Percentiles rank a stretch among this genome's conserved stretches.
Evolutionary conservation across 2,329 filamentous ascomycete species (phyloP).

Genomic region (Neofusicoccum sp.): DNA sequence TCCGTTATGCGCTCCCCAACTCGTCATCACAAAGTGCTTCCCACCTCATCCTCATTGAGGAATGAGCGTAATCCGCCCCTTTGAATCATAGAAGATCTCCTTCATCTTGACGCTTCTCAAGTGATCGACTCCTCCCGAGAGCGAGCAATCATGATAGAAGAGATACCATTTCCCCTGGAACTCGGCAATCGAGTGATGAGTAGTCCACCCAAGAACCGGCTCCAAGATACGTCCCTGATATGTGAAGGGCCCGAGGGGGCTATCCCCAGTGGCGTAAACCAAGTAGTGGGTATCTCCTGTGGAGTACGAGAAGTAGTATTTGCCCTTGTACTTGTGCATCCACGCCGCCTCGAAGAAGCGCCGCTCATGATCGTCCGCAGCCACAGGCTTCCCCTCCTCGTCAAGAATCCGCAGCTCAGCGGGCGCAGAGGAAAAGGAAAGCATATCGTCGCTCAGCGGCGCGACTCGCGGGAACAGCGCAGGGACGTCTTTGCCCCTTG

Average conservation of each 20-base stretch:
- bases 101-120: constrained; percentile 70
- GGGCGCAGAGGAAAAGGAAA: constrained; percentile 54
- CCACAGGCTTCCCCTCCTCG: constrained; percentile 58
- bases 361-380: constrained; percentile 67
- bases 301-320: constrained; percentile 75
- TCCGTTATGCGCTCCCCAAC: too few relatives aligned
- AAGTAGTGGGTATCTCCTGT: constrained; percentile 76
- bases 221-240: constrained; percentile 70
- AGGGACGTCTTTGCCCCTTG: constrained; percentile 46
- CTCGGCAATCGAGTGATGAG: constrained; percentile 76
- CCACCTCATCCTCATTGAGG: background rate
- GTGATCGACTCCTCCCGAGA: constrained; percentile 68
- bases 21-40: too few relatives aligned
- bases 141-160: constrained; percentile 72
- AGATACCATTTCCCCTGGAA: constrained; percentile 70
- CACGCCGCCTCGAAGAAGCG: constrained; percentile 80
- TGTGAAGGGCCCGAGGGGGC: constrained; percentile 68
- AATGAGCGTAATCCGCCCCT: constrained; percentile 57
- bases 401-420: constrained; percentile 65
- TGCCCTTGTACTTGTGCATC: constrained; percentile 69
- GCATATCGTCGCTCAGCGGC: constrained; percentile 64
- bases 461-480: constrained; percentile 69
- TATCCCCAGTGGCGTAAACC: constrained; percentile 64
- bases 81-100: constrained; percentile 69
- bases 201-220: constrained; percentile 78